Evolutionary conservation across 2,329 filamentous ascomycete species (phyloP), one percentile per base, ranked within the genome.

Genomic region (Thielaviopsis ethacetica): DNA sequence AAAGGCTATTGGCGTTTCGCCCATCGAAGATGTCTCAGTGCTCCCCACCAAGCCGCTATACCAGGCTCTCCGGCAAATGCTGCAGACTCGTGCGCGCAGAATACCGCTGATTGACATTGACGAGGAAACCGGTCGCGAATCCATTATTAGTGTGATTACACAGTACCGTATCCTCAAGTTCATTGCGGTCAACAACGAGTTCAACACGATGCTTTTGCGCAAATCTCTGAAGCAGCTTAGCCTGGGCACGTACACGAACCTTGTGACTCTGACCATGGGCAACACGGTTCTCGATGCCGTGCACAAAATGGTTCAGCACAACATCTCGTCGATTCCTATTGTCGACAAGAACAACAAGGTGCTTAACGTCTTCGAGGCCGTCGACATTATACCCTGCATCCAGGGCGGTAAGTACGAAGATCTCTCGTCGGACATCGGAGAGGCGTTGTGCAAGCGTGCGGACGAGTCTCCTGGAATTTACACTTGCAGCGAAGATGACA

Each of bases 81-180:
- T 98, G 54, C 85, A 89, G 68, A 96, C 91, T 5, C 85, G 91
- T 64, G 91, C 93, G 41, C 85, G 93, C 61, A 84, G 93, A 65
- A 98, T 98, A 63, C 93, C 93, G 0, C 79, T 98, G 6, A 86
- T 98, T 61, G 93, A 96, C 65, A 80, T 88, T 63, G 93, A 98
- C 68, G 91, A 94, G 68, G 93, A 98, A 72, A 98, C 93, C 1
- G 84, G 87, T 59, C 82, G 90, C 63, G 84, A 93, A 67, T 93
- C 91, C 73, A 90, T 98, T 19, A 88, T 98, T 62, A 96, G 90
- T 66, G 93, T 98, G 62, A 87, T 98, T 61, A 98, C 93, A 0
- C 93, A 98, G 71, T 98, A 98, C 72, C 86, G 94, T 61, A 97
- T 98, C 65, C 81, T 98, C 63, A 98, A 98, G 70, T 98, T 98